A percentile compares a stretch with the other conserved stretches of the same genome.
These are phyloP conservation scores for Paramecium pentaurelia DNA, from an alignment of 73 alveolate genomes.

Conservation along the genomic window DNA sequence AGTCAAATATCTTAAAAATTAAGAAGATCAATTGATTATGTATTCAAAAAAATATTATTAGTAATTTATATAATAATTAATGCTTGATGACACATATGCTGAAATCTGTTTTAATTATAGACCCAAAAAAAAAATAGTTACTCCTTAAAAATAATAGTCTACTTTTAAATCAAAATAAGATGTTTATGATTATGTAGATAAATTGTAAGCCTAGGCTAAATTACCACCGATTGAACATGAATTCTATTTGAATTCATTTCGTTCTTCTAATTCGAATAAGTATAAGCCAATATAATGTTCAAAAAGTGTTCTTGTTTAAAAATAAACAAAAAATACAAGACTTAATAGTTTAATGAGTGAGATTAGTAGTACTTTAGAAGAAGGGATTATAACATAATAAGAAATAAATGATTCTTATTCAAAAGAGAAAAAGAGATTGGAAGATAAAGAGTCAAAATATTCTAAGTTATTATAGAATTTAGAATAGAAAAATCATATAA, in stretches of 20 bases:
- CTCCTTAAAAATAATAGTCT: neutral
- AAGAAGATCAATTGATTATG: slow-evolving; percentile 45
- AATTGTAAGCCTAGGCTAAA: neutral
- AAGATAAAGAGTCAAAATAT: neutral
- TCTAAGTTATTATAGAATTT: neutral
- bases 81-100: slow-evolving; percentile 1
- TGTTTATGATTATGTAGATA: neutral
- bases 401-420: neutral
- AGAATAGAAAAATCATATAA: neutral
- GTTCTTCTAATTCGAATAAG: neutral
- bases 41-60: neutral
- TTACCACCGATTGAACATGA: slow-evolving; percentile 7
- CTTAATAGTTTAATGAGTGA: neutral
- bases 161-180: neutral
- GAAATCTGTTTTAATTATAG: slow-evolving; percentile 6
- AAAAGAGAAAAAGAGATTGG: neutral
- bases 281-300: neutral
- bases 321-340: neutral
- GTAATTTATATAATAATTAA: neutral
- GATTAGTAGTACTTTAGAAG: neutral
- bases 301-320: neutral
- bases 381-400: neutral
- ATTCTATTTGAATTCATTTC: neutral
- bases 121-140: neutral
- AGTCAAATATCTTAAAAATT: slow-evolving; percentile 75